These are phyloP conservation scores for Crithidia brevicula DNA, from an alignment of 208 protist genomes.

Conservation along the genomic window DNA sequence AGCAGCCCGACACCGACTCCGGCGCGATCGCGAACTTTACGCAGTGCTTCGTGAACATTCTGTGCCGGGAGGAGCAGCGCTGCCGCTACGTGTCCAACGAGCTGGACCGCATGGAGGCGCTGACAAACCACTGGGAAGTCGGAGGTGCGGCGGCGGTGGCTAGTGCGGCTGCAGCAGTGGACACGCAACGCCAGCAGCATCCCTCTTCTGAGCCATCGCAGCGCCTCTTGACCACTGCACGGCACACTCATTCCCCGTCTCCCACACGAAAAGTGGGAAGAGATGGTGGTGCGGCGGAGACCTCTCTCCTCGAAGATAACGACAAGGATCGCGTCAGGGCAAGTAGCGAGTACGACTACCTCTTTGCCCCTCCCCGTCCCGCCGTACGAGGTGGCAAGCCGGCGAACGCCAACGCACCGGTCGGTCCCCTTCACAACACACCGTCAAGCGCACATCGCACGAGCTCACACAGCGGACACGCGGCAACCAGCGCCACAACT, in stretches of 20 bases:
- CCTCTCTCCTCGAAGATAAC: neutral
- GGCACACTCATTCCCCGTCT: too few species aligned
- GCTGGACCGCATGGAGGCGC: constrained; percentile 51
- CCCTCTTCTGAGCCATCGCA: too few species aligned
- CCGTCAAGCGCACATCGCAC: neutral
- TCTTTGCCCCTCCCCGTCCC: constrained; percentile 10
- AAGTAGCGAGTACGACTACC: constrained; percentile 24
- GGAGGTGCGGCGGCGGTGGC: constrained; percentile 24
- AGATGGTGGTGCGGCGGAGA: too few species aligned
- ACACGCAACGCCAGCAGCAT: constrained; percentile 8
- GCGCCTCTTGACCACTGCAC: too few species aligned
- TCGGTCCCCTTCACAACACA: neutral
- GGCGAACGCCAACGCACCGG: neutral
- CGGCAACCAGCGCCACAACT: neutral
- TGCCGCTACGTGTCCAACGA: constrained; percentile 61
- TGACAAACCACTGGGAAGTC: constrained; percentile 42
- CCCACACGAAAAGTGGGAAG: too few species aligned
- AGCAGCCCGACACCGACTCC: constrained; percentile 62
- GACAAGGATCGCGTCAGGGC: neutral
- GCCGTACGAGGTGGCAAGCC: constrained; percentile 4
- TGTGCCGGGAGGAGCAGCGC: constrained; percentile 76
- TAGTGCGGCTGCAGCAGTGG: constrained; percentile 17
- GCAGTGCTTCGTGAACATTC: constrained; percentile 83
- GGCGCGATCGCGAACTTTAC: constrained; percentile 69
- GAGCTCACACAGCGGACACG: constrained; percentile 7